Conservation (phyloP, 805 yeast genomes). For the Metschnikowia sp. region DNA sequence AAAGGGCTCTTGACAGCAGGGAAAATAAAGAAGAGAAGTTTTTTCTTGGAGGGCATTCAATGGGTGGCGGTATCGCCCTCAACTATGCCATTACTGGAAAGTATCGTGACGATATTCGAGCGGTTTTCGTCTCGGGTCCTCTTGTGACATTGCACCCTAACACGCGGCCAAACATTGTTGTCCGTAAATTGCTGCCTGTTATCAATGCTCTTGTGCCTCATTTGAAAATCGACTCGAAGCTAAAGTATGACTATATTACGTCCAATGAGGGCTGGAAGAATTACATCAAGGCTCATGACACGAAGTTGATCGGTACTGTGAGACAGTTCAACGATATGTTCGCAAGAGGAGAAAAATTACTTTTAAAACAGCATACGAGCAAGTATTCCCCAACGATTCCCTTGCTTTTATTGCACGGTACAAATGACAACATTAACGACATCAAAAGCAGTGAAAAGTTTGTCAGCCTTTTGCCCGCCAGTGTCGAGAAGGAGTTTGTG, state of each 20-base stretch:
- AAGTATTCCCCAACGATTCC: constrained; percentile 42
- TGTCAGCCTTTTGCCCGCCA: constrained; percentile 28
- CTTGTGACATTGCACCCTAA: constrained; percentile 55
- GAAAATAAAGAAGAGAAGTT: constrained; percentile 35
- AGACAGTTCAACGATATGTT: constrained; percentile 61
- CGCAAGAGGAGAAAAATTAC: constrained; percentile 54
- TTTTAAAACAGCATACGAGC: constrained; percentile 33
- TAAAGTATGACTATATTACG: constrained; percentile 54
- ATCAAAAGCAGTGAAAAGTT: constrained; percentile 45
- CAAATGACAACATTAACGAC: constrained; percentile 59
- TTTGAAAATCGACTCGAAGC: constrained; percentile 50
- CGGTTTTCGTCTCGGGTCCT: constrained; percentile 57
- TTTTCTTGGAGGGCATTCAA: constrained; percentile 64
- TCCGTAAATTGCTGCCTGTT: constrained; percentile 42
- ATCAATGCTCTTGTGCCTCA: constrained; percentile 42
- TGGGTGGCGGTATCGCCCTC: constrained; percentile 76
- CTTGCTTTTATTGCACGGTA: constrained; percentile 59
- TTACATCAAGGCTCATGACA: constrained; percentile 39
- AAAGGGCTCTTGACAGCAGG: constrained; percentile 38
- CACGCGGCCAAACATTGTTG: constrained; percentile 49
- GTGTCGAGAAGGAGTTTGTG: constrained; percentile 31
- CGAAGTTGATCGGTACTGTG: constrained; percentile 48
- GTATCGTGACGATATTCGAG: constrained; percentile 42
- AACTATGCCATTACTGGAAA: constrained; percentile 61
- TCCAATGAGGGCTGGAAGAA: constrained; percentile 44